Conservation (phyloP, 169 alveolate genomes). For the Plasmodium knowlesi region DNA sequence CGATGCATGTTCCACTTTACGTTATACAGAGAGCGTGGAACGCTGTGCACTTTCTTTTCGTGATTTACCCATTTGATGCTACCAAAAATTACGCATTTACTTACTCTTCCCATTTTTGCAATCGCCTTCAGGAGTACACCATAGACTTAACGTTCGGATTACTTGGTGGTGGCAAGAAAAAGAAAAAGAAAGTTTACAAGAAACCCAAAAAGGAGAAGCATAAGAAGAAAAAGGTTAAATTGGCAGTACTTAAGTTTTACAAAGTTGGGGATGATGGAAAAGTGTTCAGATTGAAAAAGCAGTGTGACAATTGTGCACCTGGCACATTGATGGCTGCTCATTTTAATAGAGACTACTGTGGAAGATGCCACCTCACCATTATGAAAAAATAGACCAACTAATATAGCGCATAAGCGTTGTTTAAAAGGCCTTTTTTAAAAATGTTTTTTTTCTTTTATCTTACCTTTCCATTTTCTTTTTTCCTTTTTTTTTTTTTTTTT, state of each 20-base stretch:
- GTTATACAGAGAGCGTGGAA: not conserved
- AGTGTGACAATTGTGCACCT: slow-evolving; percentile 96
- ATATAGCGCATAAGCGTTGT: not conserved
- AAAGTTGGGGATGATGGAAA: slow-evolving; percentile 96
- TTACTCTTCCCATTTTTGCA: not conserved
- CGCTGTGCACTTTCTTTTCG: not conserved
- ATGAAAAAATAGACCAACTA: slow-evolving; percentile 77
- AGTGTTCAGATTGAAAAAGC: slow-evolving; percentile 95
- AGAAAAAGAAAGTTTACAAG: slow-evolving; percentile 94
- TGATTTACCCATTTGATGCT: not conserved
- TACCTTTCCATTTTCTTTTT: not conserved
- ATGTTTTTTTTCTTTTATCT: not conserved
- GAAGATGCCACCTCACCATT: slow-evolving; percentile 96
- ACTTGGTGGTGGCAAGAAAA: slow-evolving; percentile 94
- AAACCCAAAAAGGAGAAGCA: slow-evolving; percentile 96
- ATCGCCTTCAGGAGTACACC: slow-evolving; percentile 35
- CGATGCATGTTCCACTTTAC: not conserved
- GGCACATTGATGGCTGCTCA: slow-evolving; percentile 99
- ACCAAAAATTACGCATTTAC: not conserved
- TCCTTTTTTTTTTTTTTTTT: not conserved
- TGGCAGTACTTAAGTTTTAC: slow-evolving; percentile 96
- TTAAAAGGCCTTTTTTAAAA: not conserved
- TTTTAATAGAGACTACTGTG: slow-evolving; percentile 98
- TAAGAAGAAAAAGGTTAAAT: slow-evolving; percentile 98
- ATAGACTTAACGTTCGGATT: slow-evolving; percentile 57